These are phyloP conservation scores for Saccharomyces hybrid DNA, from an alignment of 1,139 yeast genomes.

Conservation along the genomic window DNA sequence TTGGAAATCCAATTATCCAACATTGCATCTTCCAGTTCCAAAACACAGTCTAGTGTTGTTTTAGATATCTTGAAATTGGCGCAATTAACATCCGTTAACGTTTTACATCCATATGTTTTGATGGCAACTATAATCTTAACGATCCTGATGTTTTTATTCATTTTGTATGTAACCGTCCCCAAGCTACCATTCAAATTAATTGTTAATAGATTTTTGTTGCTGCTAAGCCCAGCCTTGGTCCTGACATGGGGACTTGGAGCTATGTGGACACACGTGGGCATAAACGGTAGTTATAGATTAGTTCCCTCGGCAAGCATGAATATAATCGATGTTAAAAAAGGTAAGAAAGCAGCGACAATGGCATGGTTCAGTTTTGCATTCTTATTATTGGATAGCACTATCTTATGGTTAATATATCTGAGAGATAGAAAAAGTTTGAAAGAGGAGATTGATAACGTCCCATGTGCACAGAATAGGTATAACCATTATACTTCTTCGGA, in stretches of 20 bases:
- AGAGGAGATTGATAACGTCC: constrained; percentile 23
- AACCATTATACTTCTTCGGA: constrained; percentile 11
- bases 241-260: constrained; percentile 63
- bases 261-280: constrained; percentile 60
- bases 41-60: constrained; percentile 8
- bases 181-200: constrained; percentile 38
- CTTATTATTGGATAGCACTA: constrained; percentile 31
- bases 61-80: constrained; percentile 27
- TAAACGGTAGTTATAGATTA: constrained; percentile 38
- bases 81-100: constrained; percentile 27
- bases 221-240: constrained; percentile 35
- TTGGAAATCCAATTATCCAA: constrained; percentile 22
- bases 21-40: constrained; percentile 13
- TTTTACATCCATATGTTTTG: constrained; percentile 49
- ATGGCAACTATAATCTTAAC: constrained; percentile 43
- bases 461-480: constrained; percentile 4
- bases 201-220: constrained; percentile 33
- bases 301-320: constrained; percentile 47
- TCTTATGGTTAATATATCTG: constrained; percentile 26
- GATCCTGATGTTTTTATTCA: constrained; percentile 36
- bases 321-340: constrained; percentile 39
- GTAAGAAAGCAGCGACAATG: constrained; percentile 51
- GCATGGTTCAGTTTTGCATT: constrained; percentile 57
- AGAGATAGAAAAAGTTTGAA: constrained; percentile 27
- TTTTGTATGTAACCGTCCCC: constrained; percentile 42